Evolutionary conservation across 2,329 filamentous ascomycete species (phyloP).

Genomic region (Lizonia empirigonia): DNA sequence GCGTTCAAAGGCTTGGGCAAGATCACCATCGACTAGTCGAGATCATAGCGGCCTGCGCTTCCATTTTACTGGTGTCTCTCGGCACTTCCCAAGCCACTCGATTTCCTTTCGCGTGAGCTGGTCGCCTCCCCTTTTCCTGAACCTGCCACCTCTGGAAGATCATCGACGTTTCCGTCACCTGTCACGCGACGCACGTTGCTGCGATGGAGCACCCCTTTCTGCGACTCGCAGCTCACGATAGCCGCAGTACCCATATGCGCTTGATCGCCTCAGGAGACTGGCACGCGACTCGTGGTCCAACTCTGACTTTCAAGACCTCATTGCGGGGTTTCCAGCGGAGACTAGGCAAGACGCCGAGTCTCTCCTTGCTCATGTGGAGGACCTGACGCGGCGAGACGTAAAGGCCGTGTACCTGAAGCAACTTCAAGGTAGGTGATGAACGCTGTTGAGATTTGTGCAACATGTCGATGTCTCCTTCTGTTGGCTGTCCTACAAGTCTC

Average conservation of each 20-base stretch:
- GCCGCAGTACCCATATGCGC: conserved; percentile 76
- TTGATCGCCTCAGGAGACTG: conserved; percentile 67
- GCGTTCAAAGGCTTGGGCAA: conserved; percentile 30
- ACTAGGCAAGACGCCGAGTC: conserved; percentile 63
- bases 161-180: conserved; percentile 27
- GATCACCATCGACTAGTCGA: conserved; percentile 34
- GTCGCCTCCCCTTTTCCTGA: conserved; percentile 18
- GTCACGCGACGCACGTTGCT: conserved; percentile 38
- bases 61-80: conserved; percentile 25
- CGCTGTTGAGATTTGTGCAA: conserved; percentile 20
- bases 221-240: conserved; percentile 38
- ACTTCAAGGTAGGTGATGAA: conserved; percentile 61
- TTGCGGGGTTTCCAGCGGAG: conserved; percentile 71
- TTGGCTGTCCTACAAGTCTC: conserved; percentile 14
- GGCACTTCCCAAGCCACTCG: conserved; percentile 32
- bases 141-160: conserved; percentile 25
- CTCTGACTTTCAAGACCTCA: conserved; percentile 68
- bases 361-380: conserved; percentile 69
- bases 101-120: conserved; percentile 28
- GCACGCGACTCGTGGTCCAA: conserved; percentile 71
- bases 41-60: conserved; percentile 28
- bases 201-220: conserved; percentile 22
- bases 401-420: conserved; percentile 79
- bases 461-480: conserved; percentile 13
- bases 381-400: conserved; percentile 73